Conservation (phyloP, 176 grass and related monocot genomes). For the Urochloa ruziziensis region DNA sequence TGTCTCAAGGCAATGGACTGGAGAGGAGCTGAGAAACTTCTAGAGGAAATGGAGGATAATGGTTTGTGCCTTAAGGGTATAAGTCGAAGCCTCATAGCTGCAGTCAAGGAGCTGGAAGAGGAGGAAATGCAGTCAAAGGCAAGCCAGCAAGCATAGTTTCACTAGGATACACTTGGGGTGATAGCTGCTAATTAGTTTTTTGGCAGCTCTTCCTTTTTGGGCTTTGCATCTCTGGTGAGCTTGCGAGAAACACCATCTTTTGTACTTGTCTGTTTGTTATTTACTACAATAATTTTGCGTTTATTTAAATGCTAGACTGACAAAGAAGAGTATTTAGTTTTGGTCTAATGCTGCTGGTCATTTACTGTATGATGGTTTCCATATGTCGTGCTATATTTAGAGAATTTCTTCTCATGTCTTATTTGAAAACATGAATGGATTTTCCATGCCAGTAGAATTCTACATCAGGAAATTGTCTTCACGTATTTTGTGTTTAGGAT, state of each 20-base stretch:
- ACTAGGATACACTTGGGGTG: conserved; percentile 4
- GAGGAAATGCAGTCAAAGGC: conserved; percentile 58
- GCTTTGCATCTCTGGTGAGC: conserved; percentile 30
- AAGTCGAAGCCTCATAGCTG: conserved; percentile 73
- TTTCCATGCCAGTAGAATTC: background rate
- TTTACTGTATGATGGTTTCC: background rate
- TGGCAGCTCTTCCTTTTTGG: conserved; percentile 19
- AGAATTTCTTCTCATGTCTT: background rate
- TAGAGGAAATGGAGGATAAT: conserved; percentile 71
- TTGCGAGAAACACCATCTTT: conserved; percentile 35
- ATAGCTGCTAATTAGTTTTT: conserved; percentile 32
- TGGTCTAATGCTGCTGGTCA: background rate
- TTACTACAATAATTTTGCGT: conserved; percentile 45
- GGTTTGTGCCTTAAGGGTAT: conserved; percentile 59
- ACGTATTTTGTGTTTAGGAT: background rate
- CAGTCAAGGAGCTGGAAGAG: conserved; percentile 84
- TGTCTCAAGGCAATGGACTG: conserved; percentile 94
- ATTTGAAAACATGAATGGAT: background rate
- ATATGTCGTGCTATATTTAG: background rate
- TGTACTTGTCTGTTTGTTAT: conserved; percentile 33
- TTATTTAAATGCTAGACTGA: conserved; percentile 47
- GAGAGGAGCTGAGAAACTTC: conserved; percentile 69
- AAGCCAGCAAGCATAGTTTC: conserved; percentile 55
- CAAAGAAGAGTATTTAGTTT: conserved; percentile 33
- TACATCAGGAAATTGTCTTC: background rate